phyloP scores from a whole-genome alignment of 176 grass and related monocot genomes.

The Pharus latifolius region DNA sequence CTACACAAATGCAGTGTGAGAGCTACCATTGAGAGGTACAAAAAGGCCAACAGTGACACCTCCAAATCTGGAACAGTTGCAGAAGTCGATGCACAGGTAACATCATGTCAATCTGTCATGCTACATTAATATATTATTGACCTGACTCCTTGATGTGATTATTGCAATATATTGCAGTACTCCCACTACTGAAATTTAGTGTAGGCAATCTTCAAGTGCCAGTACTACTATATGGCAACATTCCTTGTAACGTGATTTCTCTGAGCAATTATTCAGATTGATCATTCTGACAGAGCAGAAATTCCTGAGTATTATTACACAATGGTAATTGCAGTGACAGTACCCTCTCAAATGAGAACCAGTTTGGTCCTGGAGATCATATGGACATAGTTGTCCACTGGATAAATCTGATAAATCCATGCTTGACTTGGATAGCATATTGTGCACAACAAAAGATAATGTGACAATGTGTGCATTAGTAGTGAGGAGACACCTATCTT shows the following conservation, averaged over 20 bases:
- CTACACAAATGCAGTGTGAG: conserved; percentile 55
- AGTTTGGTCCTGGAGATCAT: neutral
- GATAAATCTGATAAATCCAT: neutral
- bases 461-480: neutral
- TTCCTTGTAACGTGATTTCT: conserved; percentile 17
- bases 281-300: neutral
- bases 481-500: neutral
- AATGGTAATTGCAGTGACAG: neutral
- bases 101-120: conserved; percentile 17
- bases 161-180: neutral
- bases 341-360: neutral
- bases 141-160: neutral
- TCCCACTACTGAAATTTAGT: neutral
- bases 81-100: conserved; percentile 80
- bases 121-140: conserved; percentile 7
- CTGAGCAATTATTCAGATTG: conserved; percentile 11
- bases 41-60: conserved; percentile 65
- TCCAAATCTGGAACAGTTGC: conserved; percentile 47
- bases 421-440: neutral
- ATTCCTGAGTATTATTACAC: neutral
- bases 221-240: no score
- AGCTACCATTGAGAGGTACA: conserved; percentile 83
- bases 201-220: no score
- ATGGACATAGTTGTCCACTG: neutral
- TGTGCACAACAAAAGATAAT: neutral